Base-by-base conservation (phyloP, 805 yeast genomes). In the Yamadazyma scolyti region DNA sequence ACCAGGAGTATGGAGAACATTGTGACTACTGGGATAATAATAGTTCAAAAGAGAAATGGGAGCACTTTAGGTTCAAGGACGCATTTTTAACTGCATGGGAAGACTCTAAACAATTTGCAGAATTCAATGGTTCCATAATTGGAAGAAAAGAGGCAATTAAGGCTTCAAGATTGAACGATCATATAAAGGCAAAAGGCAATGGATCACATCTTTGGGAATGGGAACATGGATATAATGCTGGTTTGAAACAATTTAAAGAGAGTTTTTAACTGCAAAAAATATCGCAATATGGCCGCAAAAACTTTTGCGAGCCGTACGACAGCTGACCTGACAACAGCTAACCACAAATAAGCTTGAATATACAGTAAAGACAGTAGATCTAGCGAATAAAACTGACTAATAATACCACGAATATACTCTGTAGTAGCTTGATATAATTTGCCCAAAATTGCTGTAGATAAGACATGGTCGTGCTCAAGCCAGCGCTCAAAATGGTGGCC, bases 211-310 rank as follows among this genome's bases (percentile, higher is more conserved):
- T 77, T 31, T 90, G 96, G 96, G 95, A 84, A 56, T 90, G 86
- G 82, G 87, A 82, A 16, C 94, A 82, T 44, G 97, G 96, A 0
- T 88, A 75, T 48, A 75, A 73, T 29, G 71, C 72, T 27, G 97
- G 87, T 0, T 43, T 75, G 20, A 54, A 56, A 21, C 66, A 65
- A 29, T 78, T 69, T 31, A 38, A 31, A 23, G 42, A 41, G 9
- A 10, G 11, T 14, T 25, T 30, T 7, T 18, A 21, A 12, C 7
- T 23, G 25, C n/a, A n/a, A n/a, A n/a, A n/a, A n/a, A n/a, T n/a
- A n/a, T n/a, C n/a, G n/a, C n/a, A n/a, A n/a, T n/a, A n/a, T n/a
- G n/a, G n/a, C n/a, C n/a, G n/a, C n/a, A n/a, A n/a, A n/a, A n/a
- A n/a, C n/a, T n/a, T n/a, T n/a, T n/a, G n/a, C n/a, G n/a, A n/a